Conservation (phyloP, 2,329 filamentous ascomycete genomes). For the Talaromyces sp. region DNA sequence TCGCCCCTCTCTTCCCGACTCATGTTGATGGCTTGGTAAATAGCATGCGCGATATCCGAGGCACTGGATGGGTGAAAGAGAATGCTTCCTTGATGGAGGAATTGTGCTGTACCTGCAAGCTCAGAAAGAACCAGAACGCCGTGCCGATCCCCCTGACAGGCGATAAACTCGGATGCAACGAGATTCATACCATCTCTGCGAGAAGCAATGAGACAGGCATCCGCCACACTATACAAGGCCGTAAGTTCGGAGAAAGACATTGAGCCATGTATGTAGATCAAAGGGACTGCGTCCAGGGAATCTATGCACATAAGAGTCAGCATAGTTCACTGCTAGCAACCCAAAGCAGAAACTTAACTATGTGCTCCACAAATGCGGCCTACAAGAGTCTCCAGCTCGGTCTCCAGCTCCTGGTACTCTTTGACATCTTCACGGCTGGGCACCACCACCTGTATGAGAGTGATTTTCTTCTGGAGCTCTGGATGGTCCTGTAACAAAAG, state of each 20-base stretch:
- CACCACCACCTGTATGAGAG: slow-evolving; percentile 91
- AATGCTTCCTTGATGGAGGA: slow-evolving; percentile 70
- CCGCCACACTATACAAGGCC: slow-evolving; percentile 86
- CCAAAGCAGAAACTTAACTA: slow-evolving; percentile 35
- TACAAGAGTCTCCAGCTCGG: slow-evolving; percentile 85
- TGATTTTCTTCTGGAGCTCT: slow-evolving; percentile 88
- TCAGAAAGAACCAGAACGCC: slow-evolving; percentile 91
- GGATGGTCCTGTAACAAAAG: slow-evolving; percentile 88
- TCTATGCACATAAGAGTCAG: slow-evolving; percentile 36
- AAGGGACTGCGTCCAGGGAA: slow-evolving; percentile 91
- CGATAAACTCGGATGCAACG: slow-evolving; percentile 94
- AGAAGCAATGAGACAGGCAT: slow-evolving; percentile 82
- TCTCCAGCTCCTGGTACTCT: slow-evolving; percentile 88
- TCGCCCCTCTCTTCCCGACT: slow-evolving; percentile 69
- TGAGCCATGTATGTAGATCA: slow-evolving; percentile 92
- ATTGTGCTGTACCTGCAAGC: slow-evolving; percentile 87
- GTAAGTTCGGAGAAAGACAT: slow-evolving; percentile 87
- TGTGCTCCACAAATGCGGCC: slow-evolving; percentile 93
- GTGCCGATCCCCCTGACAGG: slow-evolving; percentile 77
- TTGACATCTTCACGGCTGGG: slow-evolving; percentile 81
- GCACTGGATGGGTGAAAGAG: slow-evolving; percentile 96
- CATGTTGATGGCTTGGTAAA: slow-evolving; percentile 88
- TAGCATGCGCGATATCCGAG: slow-evolving; percentile 80
- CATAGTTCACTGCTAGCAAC: too few relatives aligned
- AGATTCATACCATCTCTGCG: slow-evolving; percentile 96